Evolutionary conservation across 2,329 filamentous ascomycete species (phyloP), one percentile per base, ranked within the genome.

Genomic region (Thielaviopsis punctulata): DNA sequence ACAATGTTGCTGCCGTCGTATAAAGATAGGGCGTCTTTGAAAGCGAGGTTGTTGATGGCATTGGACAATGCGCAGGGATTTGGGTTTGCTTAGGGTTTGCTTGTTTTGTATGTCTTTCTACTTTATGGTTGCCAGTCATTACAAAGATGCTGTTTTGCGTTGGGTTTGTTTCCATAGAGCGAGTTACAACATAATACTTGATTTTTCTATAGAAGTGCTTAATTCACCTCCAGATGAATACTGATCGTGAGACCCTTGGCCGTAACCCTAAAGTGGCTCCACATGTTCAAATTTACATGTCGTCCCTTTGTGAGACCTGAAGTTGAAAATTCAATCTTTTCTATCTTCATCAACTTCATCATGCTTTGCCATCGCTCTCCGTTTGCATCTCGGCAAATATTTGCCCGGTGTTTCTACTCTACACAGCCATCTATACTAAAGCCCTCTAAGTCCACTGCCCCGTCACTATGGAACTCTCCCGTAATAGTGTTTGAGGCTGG

Each of bases 21-120:
- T 64, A 73, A 69, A 51, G 77, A 77, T 39, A 77, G 72, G 61
- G 79, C 84, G 55, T 77, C 84, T 33, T 63, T 98, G 62, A 73
- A 73, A 63, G 73, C 82, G 66, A 86, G 89, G 61, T 66, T 98
- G 61, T 73, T 71, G n/a, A 80, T 93, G 72, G 92, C 92, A 50
- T 70, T 98, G 62, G 79, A 90, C 66, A 92, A 95, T 65, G 80
- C 84, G 7, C 81, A 84, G 61, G 90, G 92, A 0, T 96, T 96
- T 68, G 92, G 90, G 21, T 84, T 86, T 70, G 80, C 83, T 57
- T 89, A 59, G 63, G 24, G n/a, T 4, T 19, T n/a, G 6, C 23
- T 24, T 18, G 25, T 15, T 47, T 52, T 18, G 15, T 12, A n/a
- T 52, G 30, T 52, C 33, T 41, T 43, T 23, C 25, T 51, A 21